A percentile compares a stretch with the other conserved stretches of the same genome.
Conservation (phyloP, 352 stramenopile genomes). For the Phytopythium sindhum region DNA sequence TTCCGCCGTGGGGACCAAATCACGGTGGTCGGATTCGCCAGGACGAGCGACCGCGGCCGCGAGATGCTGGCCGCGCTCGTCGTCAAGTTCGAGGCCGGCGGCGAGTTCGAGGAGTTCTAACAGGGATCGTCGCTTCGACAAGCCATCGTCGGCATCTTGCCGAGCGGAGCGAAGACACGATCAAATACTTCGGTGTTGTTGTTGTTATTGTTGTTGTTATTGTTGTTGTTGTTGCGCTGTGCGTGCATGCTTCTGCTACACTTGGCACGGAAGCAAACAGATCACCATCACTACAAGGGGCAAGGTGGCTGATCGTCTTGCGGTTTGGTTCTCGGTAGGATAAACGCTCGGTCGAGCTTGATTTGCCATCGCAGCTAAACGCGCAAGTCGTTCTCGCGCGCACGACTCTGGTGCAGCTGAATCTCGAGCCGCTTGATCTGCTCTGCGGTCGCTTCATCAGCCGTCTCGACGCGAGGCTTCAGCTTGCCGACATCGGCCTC, state of each 20-base stretch:
- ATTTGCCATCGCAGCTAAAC: not conserved
- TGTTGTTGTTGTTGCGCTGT: too few species aligned
- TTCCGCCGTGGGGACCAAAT: not conserved
- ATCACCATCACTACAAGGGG: too few species aligned
- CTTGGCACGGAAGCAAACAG: too few species aligned
- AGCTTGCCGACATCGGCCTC: not conserved
- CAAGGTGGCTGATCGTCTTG: too few species aligned
- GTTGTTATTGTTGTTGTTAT: too few species aligned
- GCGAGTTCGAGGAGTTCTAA: conserved; percentile 7
- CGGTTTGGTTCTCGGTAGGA: too few species aligned
- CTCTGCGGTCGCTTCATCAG: not conserved
- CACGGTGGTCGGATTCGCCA: not conserved
- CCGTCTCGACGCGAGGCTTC: not conserved
- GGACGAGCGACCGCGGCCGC: conserved; percentile 2
- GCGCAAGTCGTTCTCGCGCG: not conserved
- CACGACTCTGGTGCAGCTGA: not conserved
- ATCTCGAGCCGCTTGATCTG: not conserved
- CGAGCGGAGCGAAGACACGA: too few species aligned
- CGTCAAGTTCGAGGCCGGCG: not conserved
- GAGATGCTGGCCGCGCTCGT: not conserved
- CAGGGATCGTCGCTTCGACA: not conserved
- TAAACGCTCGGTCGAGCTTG: too few species aligned
- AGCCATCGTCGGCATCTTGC: too few species aligned
- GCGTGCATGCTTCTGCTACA: too few species aligned
- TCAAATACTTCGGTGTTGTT: too few species aligned